Evolutionary conservation across 1,284 basidiomycete species (phyloP).

Genomic region (Sporisorium graminicola): DNA sequence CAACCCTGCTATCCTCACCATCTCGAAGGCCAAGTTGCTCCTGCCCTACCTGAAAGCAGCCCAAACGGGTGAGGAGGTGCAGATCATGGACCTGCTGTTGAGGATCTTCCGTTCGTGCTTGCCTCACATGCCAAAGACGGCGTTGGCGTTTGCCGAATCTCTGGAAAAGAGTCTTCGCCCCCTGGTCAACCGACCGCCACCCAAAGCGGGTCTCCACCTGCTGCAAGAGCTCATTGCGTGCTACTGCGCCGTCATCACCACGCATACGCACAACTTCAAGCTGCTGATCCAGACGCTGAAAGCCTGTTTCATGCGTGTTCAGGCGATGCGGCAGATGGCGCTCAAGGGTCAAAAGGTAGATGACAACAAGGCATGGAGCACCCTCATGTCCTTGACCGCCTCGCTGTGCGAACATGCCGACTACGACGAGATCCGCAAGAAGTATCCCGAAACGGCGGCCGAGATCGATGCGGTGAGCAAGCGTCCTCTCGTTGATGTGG

Average conservation of each 20-base stretch:
- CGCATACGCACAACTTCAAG: constrained; percentile 86
- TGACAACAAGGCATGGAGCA: constrained; percentile 46
- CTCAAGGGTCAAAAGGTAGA: constrained; percentile 38
- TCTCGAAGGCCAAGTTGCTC: constrained; percentile 81
- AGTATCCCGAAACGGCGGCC: constrained; percentile 33
- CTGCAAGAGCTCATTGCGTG: constrained; percentile 88
- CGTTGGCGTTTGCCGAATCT: constrained; percentile 79
- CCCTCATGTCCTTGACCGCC: constrained; percentile 59
- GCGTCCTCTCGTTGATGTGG: constrained; percentile 83
- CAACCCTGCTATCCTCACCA: constrained; percentile 83
- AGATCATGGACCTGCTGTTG: constrained; percentile 71
- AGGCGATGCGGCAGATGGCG: constrained; percentile 36
- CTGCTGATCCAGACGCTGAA: constrained; percentile 77
- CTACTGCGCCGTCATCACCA: constrained; percentile 84
- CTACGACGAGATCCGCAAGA: constrained; percentile 81
- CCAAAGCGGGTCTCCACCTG: constrained; percentile 43
- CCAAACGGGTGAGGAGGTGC: constrained; percentile 82
- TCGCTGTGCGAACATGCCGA: constrained; percentile 88
- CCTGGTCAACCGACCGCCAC: constrained; percentile 80
- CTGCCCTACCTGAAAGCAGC: constrained; percentile 88
- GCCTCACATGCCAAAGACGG: constrained; percentile 78
- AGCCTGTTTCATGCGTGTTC: constrained; percentile 49
- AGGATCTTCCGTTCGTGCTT: constrained; percentile 87
- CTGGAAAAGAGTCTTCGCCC: constrained; percentile 84
- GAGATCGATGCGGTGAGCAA: constrained; percentile 63